Percentiles rank a stretch among this genome's conserved stretches.
These are phyloP conservation scores for Nothophaeocryptopus gaeumannii DNA, from an alignment of 2,329 filamentous ascomycete species.

Conservation along the genomic window DNA sequence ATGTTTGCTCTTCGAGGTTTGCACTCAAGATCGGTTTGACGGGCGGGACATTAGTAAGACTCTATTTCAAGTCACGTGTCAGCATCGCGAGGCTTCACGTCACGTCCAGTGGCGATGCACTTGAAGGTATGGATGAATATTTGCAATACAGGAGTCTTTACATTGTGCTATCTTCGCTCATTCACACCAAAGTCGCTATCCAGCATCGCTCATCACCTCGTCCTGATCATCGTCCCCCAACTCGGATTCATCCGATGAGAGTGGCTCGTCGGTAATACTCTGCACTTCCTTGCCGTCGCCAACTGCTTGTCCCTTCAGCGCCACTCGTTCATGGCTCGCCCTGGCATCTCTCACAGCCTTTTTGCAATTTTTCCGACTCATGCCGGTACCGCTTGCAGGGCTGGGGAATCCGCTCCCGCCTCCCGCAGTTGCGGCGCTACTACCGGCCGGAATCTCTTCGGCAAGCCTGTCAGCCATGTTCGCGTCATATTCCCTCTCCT, in stretches of 20 bases:
- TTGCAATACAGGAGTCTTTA: too few relatives aligned
- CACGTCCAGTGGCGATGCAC: too few relatives aligned
- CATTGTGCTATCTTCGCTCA: conserved; percentile 4
- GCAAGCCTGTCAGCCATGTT: conserved; percentile 47
- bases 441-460: conserved; percentile 49
- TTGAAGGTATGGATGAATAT: too few relatives aligned
- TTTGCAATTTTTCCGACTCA: conserved; percentile 20
- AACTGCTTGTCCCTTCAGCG: conserved; percentile 8
- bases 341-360: conserved; percentile 17
- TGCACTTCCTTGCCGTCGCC: conserved; percentile 9
- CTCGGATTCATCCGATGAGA: background rate
- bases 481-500: conserved; percentile 49
- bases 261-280: conserved; percentile 2
- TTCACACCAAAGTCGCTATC: background rate
- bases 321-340: background rate
- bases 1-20: too few relatives aligned
- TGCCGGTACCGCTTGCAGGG: conserved; percentile 30
- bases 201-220: conserved; percentile 15
- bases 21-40: too few relatives aligned
- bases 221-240: conserved; percentile 16
- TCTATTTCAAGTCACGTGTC: too few relatives aligned
- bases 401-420: conserved; percentile 49
- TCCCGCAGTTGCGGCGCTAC: conserved; percentile 48
- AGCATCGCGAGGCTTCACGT: too few relatives aligned
- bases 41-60: too few relatives aligned